Percentiles rank a stretch among this genome's conserved stretches.
These are phyloP conservation scores for Leccinum boreale DNA, from an alignment of 768 basidiomycete species.

Conservation along the genomic window DNA sequence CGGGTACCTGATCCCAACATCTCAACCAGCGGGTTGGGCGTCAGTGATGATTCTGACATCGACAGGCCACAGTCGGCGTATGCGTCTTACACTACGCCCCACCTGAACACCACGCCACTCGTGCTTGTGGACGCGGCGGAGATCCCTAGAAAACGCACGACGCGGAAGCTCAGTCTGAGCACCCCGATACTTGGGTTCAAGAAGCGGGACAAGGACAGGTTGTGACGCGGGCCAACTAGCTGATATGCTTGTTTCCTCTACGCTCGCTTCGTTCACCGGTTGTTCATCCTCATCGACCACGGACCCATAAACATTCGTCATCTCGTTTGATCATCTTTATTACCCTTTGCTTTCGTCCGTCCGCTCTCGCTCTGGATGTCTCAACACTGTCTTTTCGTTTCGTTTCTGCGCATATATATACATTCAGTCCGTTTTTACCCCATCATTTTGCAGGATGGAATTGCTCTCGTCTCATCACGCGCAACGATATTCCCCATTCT, in stretches of 20 bases:
- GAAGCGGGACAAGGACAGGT: slow-evolving; percentile 51
- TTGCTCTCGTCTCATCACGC: slow-evolving; percentile 11
- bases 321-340: slow-evolving; percentile 27
- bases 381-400: neutral
- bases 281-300: neutral
- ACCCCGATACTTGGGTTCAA: slow-evolving; percentile 55
- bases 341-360: slow-evolving; percentile 17
- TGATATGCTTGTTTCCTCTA: neutral
- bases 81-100: slow-evolving; percentile 18
- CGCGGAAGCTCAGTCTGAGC: slow-evolving; percentile 67
- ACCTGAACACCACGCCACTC: slow-evolving; percentile 14
- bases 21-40: slow-evolving; percentile 1
- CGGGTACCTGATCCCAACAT: slow-evolving; percentile 1
- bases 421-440: neutral
- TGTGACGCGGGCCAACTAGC: slow-evolving; percentile 18
- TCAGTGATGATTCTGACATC: neutral
- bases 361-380: neutral
- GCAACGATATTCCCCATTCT: slow-evolving; percentile 15
- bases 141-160: slow-evolving; percentile 36
- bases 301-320: neutral
- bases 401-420: slow-evolving; percentile 1
- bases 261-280: neutral
- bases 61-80: slow-evolving; percentile 28
- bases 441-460: slow-evolving; percentile 12
- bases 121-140: slow-evolving; percentile 19